A percentile compares a stretch with the other conserved stretches of the same genome.
phyloP scores from a whole-genome alignment of 208 protist species.

The Borovskyia barvae region DNA sequence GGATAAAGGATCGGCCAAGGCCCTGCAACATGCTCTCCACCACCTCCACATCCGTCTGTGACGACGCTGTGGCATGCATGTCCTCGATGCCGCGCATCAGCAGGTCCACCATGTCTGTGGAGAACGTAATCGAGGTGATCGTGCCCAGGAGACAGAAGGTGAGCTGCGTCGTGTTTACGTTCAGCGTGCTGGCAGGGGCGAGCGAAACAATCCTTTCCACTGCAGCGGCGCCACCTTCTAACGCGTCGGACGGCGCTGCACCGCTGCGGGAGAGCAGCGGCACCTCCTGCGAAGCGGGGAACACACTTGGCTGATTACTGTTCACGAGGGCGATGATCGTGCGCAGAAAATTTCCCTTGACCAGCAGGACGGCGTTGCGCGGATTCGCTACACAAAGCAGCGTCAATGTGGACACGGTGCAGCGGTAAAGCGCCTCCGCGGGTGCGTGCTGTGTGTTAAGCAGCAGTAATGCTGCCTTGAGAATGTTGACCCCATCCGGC shows the following conservation, averaged over 20 bases:
- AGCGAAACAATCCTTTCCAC: slow-evolving; percentile 2
- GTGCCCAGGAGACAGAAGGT: slow-evolving; percentile 57
- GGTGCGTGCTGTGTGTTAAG: slow-evolving; percentile 47
- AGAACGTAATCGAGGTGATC: slow-evolving; percentile 51
- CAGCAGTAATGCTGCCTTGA: slow-evolving; percentile 49
- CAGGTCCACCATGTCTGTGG: slow-evolving; percentile 28
- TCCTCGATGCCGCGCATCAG: slow-evolving; percentile 53
- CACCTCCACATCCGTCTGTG: slow-evolving; percentile 68
- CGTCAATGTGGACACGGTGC: slow-evolving; percentile 58
- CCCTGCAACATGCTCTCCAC: slow-evolving; percentile 75
- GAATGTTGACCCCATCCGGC: slow-evolving; percentile 25
- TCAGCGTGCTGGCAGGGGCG: slow-evolving; percentile 38
- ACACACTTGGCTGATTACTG: slow-evolving; percentile 56
- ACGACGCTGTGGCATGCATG: slow-evolving; percentile 45
- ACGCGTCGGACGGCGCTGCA: slow-evolving; percentile 3
- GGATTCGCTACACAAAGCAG: slow-evolving; percentile 70
- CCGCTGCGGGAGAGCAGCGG: slow-evolving; percentile 2
- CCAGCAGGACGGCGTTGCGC: slow-evolving; percentile 51
- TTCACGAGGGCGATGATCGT: slow-evolving; percentile 61
- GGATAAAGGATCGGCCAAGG: slow-evolving; percentile 37
- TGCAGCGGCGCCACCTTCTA: not conserved
- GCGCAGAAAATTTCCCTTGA: slow-evolving; percentile 44
- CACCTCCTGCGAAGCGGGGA: slow-evolving; percentile 43
- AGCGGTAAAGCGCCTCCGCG: slow-evolving; percentile 67
- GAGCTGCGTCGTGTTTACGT: slow-evolving; percentile 65